A percentile compares a stretch with the other conserved stretches of the same genome.
Evolutionary conservation across 306 rosid genomes (phyloP).

Genomic region (Acacia acuminata): DNA sequence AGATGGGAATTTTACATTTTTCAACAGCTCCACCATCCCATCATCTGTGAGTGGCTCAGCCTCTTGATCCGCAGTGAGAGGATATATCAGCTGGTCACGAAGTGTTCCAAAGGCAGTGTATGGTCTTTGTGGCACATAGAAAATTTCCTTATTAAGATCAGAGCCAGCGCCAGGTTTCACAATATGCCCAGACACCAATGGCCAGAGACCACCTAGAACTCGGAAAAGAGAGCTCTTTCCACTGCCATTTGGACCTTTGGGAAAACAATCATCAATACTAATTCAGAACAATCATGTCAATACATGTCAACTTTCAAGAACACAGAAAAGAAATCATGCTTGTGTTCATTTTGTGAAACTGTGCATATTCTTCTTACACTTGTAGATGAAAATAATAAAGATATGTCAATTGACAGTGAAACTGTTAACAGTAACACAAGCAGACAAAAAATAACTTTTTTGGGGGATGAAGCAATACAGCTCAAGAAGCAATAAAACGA

Average conservation of each 20-base stretch:
- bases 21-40: constrained; percentile 90
- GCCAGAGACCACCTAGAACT: constrained; percentile 99
- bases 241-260: constrained; percentile 99
- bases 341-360: not conserved
- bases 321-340: not conserved
- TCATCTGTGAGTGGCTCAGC: constrained; percentile 69
- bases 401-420: not conserved
- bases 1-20: constrained; percentile 54
- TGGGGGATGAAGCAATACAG: not conserved
- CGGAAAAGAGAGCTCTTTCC: constrained; percentile 99
- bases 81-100: constrained; percentile 96
- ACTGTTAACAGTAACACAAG: not conserved
- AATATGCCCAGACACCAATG: constrained; percentile 86
- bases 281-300: constrained; percentile 30
- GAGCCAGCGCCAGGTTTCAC: constrained; percentile 98
- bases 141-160: constrained; percentile 97
- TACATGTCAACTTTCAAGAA: not conserved
- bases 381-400: not conserved
- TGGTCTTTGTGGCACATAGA: constrained; percentile 98
- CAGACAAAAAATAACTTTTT: not conserved
- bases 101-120: constrained; percentile 99
- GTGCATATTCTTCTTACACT: not conserved
- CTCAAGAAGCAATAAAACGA: not conserved
- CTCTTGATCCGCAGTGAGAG: constrained; percentile 76
- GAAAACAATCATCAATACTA: constrained; percentile 35